Percentiles rank a stretch among this genome's conserved stretches.
phyloP scores from a whole-genome alignment of 331 rosid species.

The Malus hybrid region DNA sequence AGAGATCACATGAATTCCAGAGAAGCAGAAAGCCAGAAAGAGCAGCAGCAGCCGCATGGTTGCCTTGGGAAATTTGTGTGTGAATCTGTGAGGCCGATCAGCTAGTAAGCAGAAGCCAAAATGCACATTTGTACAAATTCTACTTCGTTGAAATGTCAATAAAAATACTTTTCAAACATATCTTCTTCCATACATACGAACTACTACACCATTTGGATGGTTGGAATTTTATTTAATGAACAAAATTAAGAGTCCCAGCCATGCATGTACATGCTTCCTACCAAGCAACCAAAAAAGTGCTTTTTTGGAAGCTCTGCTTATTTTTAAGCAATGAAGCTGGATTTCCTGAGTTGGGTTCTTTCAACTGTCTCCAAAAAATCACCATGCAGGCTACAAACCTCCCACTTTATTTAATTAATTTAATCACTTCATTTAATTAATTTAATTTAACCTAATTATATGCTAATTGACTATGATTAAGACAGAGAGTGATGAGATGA shows the following conservation, averaged over 20 bases:
- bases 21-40: conserved; percentile 39
- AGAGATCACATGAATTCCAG: conserved; percentile 24
- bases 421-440: no score
- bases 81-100: not conserved
- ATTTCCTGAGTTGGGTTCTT: conserved; percentile 3
- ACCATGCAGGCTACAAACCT: no score
- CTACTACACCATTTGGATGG: not conserved
- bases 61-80: conserved; percentile 20
- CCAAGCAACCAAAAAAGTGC: not conserved
- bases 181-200: not conserved
- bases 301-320: not conserved
- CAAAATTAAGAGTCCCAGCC: not conserved
- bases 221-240: not conserved
- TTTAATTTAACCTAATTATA: no score
- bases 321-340: not conserved
- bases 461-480: no score
- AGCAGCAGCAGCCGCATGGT: conserved; percentile 28
- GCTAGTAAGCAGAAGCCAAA: not conserved
- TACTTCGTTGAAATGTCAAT: not conserved
- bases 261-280: not conserved
- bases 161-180: not conserved
- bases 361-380: not conserved
- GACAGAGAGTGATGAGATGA: no score
- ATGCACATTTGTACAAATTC: not conserved
- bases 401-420: not conserved